These are phyloP conservation scores for Coniochaeta sp. DNA, from an alignment of 2,329 filamentous ascomycete species.

Conservation along the genomic window DNA sequence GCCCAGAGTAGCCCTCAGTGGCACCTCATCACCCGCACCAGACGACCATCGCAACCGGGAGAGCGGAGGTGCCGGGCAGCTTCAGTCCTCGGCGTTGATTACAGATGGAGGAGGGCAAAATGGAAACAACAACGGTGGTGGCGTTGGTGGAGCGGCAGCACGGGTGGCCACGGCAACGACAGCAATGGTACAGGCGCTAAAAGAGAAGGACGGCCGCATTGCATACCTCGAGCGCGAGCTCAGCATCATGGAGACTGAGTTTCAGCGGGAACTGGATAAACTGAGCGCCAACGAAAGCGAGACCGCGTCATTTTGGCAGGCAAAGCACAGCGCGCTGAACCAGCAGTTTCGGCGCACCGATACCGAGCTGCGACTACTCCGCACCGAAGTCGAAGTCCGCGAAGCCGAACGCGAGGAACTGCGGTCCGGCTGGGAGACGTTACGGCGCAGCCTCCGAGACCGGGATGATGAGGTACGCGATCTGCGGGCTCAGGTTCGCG, in stretches of 20 bases:
- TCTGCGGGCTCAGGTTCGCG: conserved; percentile 53
- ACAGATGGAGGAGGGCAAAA: not conserved
- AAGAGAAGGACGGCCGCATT: conserved; percentile 46
- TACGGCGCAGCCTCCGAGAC: conserved; percentile 36
- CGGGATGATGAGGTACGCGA: conserved; percentile 50
- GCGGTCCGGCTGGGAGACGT: conserved; percentile 39
- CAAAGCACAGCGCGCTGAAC: conserved; percentile 45
- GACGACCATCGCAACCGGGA: conserved; percentile 16
- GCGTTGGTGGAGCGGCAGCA: conserved; percentile 6
- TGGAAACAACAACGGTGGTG: not conserved
- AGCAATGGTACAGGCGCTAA: conserved; percentile 21
- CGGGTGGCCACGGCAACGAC: not conserved
- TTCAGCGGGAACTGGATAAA: conserved; percentile 44
- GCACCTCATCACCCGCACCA: conserved; percentile 22
- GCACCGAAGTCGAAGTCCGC: conserved; percentile 39
- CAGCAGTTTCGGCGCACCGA: conserved; percentile 45
- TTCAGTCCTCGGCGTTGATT: not conserved
- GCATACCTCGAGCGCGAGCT: conserved; percentile 46
- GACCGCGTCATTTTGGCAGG: conserved; percentile 50
- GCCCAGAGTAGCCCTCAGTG: conserved; percentile 31
- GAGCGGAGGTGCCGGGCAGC: not conserved
- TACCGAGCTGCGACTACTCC: conserved; percentile 43
- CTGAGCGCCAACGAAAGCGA: conserved; percentile 48
- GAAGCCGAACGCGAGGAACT: conserved; percentile 42
- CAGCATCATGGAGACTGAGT: conserved; percentile 44